Percentiles rank a stretch among this genome's conserved stretches.
phyloP scores from a whole-genome alignment of 176 grass and related monocot genomes.

The Chrysopogon serrulatus region DNA sequence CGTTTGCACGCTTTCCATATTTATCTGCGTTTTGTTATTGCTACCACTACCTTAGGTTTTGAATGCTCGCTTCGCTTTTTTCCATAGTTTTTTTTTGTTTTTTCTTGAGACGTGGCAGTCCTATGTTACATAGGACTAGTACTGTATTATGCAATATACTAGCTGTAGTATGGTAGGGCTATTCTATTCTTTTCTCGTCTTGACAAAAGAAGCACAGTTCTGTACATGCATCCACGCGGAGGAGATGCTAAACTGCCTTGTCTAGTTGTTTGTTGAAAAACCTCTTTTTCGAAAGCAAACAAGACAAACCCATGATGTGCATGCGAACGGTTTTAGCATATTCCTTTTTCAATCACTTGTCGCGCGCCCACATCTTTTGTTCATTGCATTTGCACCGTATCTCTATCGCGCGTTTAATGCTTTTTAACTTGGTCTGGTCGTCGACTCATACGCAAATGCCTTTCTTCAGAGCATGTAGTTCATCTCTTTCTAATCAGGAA shows the following conservation, averaged over 20 bases:
- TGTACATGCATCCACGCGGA: background rate
- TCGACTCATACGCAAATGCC: background rate
- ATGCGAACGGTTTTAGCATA: background rate
- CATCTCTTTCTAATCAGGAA: background rate
- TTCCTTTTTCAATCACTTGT: background rate
- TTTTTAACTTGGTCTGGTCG: background rate
- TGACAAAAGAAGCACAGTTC: background rate
- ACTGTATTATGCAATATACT: background rate
- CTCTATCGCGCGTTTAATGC: background rate
- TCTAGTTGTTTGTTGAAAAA: background rate
- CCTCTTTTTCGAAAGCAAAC: background rate
- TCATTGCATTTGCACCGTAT: slow-evolving; percentile 1
- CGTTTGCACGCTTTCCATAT: background rate
- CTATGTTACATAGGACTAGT: background rate
- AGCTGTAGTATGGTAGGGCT: background rate
- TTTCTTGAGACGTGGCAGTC: slow-evolving; percentile 6
- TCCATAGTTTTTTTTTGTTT: background rate
- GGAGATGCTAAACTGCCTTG: background rate
- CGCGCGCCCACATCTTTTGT: background rate
- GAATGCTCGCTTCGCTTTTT: background rate
- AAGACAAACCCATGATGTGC: background rate
- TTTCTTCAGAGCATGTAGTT: background rate
- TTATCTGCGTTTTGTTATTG: background rate
- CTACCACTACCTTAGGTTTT: background rate
- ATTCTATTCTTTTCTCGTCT: background rate